Base-by-base conservation (phyloP, 768 basidiomycete species). In the Crucibulum laeve region DNA sequence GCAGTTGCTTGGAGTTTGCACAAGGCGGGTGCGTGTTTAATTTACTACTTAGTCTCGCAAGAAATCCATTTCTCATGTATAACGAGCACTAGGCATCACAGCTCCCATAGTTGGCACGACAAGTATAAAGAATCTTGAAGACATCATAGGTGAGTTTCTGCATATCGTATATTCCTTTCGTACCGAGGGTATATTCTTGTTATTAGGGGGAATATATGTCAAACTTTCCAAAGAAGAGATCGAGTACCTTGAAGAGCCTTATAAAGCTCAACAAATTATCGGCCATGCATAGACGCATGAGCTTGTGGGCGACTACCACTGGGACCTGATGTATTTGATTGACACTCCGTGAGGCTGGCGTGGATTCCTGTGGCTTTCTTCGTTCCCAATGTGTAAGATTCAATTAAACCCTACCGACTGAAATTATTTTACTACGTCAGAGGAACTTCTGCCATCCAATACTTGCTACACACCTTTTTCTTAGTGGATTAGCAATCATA, bases 81-180 rank as follows among this genome's bases (percentile, higher is more conserved):
- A 25, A 4, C 34, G 11, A 35, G 8, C 10, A 15, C 10, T 21
- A 64, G 67, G 64, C 24, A 70, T 82, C 7, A 65, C 75, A 0
- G 78, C 79, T 1, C 80, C 80, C 0, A 79, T 82, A 50, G 69
- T 81, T 19, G 80, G 79, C 0, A 67, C 71, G 0, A 76, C 74
- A 1, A 74, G 66, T 24, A 48, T 72, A 2, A 63, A 75, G 32
- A 74, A 79, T 49, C 55, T 82, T 24, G 57, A 71, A 38, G 79
- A 81, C 40, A 61, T 80, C 25, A 64, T 78, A 38, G 74, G 71
- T 71, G 14, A 8, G 35, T 8, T 10, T 36, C 13, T n/a, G n/a
- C n/a, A 13, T 36, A 8, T 36, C 19, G 8, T 8, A 36, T 8
- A 30, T 40, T 25, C 15, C 4, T 6, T 5, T 18, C 30, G 17